Conservation (phyloP, 495 filamentous ascomycete genomes). For the Xylaria venustula region DNA sequence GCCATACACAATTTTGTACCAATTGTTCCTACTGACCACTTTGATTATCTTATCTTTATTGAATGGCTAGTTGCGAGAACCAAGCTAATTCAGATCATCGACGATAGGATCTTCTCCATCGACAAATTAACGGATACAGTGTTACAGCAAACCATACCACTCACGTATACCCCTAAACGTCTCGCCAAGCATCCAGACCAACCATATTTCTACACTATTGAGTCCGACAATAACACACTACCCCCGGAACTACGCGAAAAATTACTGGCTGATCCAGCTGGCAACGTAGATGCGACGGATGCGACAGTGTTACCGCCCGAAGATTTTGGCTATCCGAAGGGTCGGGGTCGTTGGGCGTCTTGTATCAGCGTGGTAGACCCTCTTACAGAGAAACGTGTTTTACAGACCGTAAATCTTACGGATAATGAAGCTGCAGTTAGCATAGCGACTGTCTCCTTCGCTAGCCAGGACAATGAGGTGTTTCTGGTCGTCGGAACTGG, state of each 20-base stretch:
- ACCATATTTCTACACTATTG: slow-evolving; percentile 88
- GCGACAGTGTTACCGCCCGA: slow-evolving; percentile 66
- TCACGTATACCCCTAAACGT: slow-evolving; percentile 86
- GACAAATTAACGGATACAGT: slow-evolving; percentile 84
- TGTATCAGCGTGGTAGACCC: slow-evolving; percentile 92
- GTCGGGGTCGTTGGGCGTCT: slow-evolving; percentile 85
- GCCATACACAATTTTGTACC: slow-evolving; percentile 43
- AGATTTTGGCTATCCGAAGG: slow-evolving; percentile 88
- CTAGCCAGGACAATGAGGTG: slow-evolving; percentile 80
- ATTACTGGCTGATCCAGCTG: slow-evolving; percentile 63
- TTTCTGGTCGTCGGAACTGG: slow-evolving; percentile 93
- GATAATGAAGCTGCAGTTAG: slow-evolving; percentile 93
- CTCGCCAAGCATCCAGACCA: slow-evolving; percentile 86
- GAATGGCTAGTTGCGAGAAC: slow-evolving; percentile 21
- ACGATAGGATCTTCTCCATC: slow-evolving; percentile 80
- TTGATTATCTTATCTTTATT: background rate
- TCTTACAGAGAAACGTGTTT: slow-evolving; percentile 64
- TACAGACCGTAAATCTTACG: slow-evolving; percentile 75
- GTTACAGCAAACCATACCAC: slow-evolving; percentile 80
- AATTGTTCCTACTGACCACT: slow-evolving; percentile 57
- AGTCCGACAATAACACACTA: slow-evolving; percentile 87
- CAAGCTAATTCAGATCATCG: slow-evolving; percentile 65
- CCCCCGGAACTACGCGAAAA: slow-evolving; percentile 67
- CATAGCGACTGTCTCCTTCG: slow-evolving; percentile 77
- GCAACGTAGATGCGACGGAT: slow-evolving; percentile 69